Evolutionary conservation across 108 stramenopile genomes (phyloP).

Genomic region (Cyclotella baltica): DNA sequence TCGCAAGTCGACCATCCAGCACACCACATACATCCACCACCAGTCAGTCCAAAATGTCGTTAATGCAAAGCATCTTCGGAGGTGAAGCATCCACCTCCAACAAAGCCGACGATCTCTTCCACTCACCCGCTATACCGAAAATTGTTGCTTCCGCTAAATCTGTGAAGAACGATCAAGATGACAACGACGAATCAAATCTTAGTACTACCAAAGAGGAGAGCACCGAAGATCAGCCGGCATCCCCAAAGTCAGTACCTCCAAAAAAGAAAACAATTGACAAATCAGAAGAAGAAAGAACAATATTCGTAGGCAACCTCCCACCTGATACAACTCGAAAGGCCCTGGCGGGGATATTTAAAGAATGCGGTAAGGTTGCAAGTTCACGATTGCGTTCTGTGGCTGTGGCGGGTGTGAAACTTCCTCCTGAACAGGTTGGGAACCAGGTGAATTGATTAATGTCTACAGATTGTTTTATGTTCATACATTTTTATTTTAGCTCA

Average conservation of each 20-base stretch:
- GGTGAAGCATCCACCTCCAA: neutral
- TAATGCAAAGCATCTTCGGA: conserved; percentile 39
- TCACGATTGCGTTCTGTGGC: conserved; percentile 74
- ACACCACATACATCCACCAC: no score
- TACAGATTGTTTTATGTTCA: neutral
- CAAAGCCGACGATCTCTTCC: conserved; percentile 6
- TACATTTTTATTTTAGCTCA: neutral
- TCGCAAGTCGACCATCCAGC: no score
- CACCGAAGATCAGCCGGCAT: neutral
- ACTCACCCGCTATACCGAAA: neutral
- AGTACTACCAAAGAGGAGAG: neutral
- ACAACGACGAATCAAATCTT: conserved; percentile 1
- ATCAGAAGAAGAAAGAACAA: conserved; percentile 65
- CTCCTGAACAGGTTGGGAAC: conserved; percentile 73
- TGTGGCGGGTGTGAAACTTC: conserved; percentile 77
- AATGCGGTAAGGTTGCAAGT: conserved; percentile 64
- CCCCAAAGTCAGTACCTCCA: neutral
- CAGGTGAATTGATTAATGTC: conserved; percentile 41
- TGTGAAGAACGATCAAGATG: neutral
- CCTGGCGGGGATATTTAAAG: conserved; percentile 64
- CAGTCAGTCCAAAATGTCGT: conserved; percentile 24
- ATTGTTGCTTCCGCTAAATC: neutral
- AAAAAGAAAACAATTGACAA: conserved; percentile 21
- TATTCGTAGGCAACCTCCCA: conserved; percentile 88
- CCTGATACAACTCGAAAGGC: conserved; percentile 62